These are phyloP conservation scores for Chrysanthemum seticuspe DNA, from an alignment of 129 eudicot genomes.

Conservation along the genomic window DNA sequence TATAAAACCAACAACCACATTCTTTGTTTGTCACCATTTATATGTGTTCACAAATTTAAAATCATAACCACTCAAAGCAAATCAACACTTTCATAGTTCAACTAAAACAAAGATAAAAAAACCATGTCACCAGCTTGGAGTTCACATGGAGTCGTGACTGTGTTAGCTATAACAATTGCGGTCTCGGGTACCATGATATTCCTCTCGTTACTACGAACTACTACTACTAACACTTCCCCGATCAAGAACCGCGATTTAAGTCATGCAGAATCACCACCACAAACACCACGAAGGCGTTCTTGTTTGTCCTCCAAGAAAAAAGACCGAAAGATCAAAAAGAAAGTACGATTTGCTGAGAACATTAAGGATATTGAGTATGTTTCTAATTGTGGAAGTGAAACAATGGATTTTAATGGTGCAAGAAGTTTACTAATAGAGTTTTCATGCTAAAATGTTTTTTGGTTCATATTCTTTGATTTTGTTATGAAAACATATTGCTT, in stretches of 20 bases:
- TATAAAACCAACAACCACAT: slow-evolving; percentile 13
- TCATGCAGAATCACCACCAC: background rate
- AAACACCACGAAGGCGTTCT: slow-evolving; percentile 25
- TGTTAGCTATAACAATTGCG: slow-evolving; percentile 33
- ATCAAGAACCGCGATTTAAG: background rate
- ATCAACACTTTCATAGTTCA: background rate
- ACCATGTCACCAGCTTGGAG: slow-evolving; percentile 28
- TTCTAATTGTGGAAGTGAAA: background rate
- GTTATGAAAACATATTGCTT: too few relatives aligned
- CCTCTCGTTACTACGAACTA: too few relatives aligned
- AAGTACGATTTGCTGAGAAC: slow-evolving; percentile 49
- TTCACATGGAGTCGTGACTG: slow-evolving; percentile 28
- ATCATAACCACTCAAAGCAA: slow-evolving; percentile 15
- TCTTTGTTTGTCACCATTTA: slow-evolving; percentile 1
- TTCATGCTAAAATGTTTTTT: slow-evolving; percentile 2
- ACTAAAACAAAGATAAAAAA: background rate
- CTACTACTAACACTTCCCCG: too few relatives aligned
- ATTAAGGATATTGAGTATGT: slow-evolving; percentile 34
- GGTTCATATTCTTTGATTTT: background rate
- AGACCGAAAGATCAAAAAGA: slow-evolving; percentile 41
- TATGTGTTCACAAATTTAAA: background rate
- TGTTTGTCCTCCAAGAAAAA: slow-evolving; percentile 53
- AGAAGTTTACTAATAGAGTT: background rate
- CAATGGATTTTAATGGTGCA: background rate
- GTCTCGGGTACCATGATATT: too few relatives aligned